Percentiles rank a stretch among this genome's conserved stretches.
Evolutionary conservation across 108 stramenopile species (phyloP).

Genomic region (Nitzschia palea): DNA sequence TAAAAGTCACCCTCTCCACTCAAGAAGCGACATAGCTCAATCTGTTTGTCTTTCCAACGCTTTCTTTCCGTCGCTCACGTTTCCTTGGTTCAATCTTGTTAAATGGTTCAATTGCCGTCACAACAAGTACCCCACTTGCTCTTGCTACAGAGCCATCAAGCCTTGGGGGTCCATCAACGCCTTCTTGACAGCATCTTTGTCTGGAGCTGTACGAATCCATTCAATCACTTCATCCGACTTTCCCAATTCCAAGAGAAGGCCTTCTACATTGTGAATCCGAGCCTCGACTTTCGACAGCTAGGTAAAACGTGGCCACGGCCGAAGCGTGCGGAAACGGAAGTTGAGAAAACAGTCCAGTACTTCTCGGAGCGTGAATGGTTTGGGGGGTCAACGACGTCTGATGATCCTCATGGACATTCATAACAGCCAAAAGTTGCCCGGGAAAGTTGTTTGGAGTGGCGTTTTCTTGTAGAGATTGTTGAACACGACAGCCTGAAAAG

Average conservation of each 20-base stretch:
- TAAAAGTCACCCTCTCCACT: conserved; percentile 74
- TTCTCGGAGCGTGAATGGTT: conserved; percentile 87
- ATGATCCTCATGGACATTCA: conserved; percentile 31
- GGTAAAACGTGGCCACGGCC: conserved; percentile 67
- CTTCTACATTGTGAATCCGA: conserved; percentile 89
- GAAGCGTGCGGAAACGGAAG: conserved; percentile 92
- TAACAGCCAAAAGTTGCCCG: conserved; percentile 90
- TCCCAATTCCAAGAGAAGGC: conserved; percentile 75
- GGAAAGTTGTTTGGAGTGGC: conserved; percentile 87
- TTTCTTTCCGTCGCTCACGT: conserved; percentile 73
- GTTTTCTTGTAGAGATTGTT: conserved; percentile 96
- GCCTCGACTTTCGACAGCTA: conserved; percentile 80
- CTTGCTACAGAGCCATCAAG: conserved; percentile 47
- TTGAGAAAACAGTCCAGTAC: conserved; percentile 88
- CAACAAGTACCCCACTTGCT: conserved; percentile 91
- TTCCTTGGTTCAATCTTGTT: conserved; percentile 84
- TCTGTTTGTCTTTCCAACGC: conserved; percentile 51
- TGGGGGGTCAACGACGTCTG: conserved; percentile 62
- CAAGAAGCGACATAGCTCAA: conserved; percentile 51
- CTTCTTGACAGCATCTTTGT: conserved; percentile 61
- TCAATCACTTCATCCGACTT: conserved; percentile 89
- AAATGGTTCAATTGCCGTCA: conserved; percentile 87
- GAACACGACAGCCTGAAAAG: conserved; percentile 75
- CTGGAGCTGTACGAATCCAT: conserved; percentile 61
- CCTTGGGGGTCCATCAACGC: conserved; percentile 49